Evolutionary conservation across 495 filamentous ascomycete genomes (phyloP), one percentile per base, ranked within the genome.

Genomic region (Letharia lupina): DNA sequence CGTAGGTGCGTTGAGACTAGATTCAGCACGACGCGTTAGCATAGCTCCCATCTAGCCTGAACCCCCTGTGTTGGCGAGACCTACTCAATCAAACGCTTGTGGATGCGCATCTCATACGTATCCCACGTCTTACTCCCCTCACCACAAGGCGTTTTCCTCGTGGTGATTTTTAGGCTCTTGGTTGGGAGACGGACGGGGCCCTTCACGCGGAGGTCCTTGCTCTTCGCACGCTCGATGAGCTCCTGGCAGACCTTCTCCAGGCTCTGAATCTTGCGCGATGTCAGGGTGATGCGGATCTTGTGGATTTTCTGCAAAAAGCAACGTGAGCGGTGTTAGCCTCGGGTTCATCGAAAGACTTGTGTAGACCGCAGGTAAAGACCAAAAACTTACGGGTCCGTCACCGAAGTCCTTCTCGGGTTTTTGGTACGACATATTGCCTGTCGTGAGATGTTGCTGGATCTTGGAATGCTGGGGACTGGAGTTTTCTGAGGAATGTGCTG

Each of bases 71-170:
- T 54, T 8, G 67, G 62, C 44, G 40, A 35, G 64, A 84, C 88
- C 74, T 76, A 93, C 89, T 94, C 90, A 78, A 96, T 95, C 75
- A 95, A 86, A 77, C 93, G 90, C 87, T 98, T 98, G 85, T 98
- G 92, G 77, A 98, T 95, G 83, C 94, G 89, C 93, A 98, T 95
- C 89, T 98, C 95, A 80, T 86, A 98, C 77, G 84, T 88, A 81
- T 98, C 94, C 94, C 94, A 98, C 76, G 94, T 98, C 89, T 98
- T 98, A 78, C 91, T 96, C 81, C 94, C 94, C 86, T 98, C 94
- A 88, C 94, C 94, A 80, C 91, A 94, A 77, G 94, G 94, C 70
- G 94, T 96, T 89, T 93, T 93, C 73, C 90, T 82, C 81, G 91
- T 96, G 75, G 91, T 93, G 84, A 98, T 86, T 84, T 95, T 89